Evolutionary conservation across 805 yeast genomes (phyloP).

Genomic region (Saccharomycopsis sp.): DNA sequence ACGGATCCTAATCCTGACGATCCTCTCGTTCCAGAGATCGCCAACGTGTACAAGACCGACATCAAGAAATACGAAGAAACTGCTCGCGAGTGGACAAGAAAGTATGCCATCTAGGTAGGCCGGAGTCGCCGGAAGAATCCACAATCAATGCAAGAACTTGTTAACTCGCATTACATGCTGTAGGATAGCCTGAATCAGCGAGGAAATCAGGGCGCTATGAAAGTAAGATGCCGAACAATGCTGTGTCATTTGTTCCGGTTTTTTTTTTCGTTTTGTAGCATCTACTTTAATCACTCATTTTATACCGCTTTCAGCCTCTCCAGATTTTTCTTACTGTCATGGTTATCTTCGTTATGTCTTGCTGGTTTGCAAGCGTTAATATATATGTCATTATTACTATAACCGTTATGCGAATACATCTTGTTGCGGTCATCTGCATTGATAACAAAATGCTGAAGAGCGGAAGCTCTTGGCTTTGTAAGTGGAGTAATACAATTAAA

Average conservation of each 20-base stretch:
- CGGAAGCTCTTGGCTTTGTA: no score
- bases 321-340: background rate
- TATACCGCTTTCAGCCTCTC: background rate
- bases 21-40: conserved; percentile 97
- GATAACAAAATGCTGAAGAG: no score
- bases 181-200: background rate
- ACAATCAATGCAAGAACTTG: background rate
- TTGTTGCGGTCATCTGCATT: background rate
- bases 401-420: background rate
- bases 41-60: conserved; percentile 92
- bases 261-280: background rate
- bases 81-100: conserved; percentile 98
- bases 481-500: no score
- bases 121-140: background rate
- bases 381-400: background rate
- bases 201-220: background rate
- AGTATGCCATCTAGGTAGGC: conserved; percentile 72
- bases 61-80: conserved; percentile 91
- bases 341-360: background rate
- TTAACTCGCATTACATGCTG: background rate
- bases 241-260: no score
- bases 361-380: background rate
- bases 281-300: background rate
- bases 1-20: conserved; percentile 99
- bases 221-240: no score